Conservation (phyloP, 2,329 filamentous ascomycete species). For the Cyphellophora attinorum region DNA sequence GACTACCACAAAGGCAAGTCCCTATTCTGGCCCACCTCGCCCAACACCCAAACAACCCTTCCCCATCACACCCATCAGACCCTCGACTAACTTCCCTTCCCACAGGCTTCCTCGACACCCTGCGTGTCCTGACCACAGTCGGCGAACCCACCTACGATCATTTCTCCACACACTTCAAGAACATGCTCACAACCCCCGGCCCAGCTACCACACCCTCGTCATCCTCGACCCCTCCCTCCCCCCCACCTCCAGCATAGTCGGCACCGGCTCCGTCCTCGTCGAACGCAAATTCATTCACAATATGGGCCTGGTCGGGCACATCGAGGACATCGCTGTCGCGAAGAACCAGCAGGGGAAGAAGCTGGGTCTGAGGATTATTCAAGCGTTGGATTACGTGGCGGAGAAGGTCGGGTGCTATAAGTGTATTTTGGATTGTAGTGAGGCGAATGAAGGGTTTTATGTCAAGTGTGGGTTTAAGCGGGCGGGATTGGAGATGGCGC, state of each 20-base stretch:
- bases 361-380: constrained; percentile 81
- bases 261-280: constrained; percentile 78
- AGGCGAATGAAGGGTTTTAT: constrained; percentile 95
- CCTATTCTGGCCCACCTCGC: too few relatives aligned
- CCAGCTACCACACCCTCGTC: constrained; percentile 77
- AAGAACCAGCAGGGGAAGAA: constrained; percentile 98
- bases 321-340: constrained; percentile 93
- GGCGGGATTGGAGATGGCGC: constrained; percentile 91
- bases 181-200: constrained; percentile 64
- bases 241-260: constrained; percentile 63
- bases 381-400: constrained; percentile 82
- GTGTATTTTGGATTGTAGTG: constrained; percentile 92
- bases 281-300: constrained; percentile 65
- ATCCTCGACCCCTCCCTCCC: constrained; percentile 55
- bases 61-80: constrained; percentile 1
- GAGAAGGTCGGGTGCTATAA: constrained; percentile 90
- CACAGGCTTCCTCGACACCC: constrained; percentile 70
- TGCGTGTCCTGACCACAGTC: constrained; percentile 85
- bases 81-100: not conserved
- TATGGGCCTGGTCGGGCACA: constrained; percentile 68
- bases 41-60: not conserved
- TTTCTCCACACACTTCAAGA: constrained; percentile 73
- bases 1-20: constrained; percentile 58
- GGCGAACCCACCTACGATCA: constrained; percentile 69
- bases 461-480: constrained; percentile 93